Percentiles rank a stretch among this genome's conserved stretches.
phyloP scores from a whole-genome alignment of 495 filamentous ascomycete species.

The Hypoxylon trugodes region DNA sequence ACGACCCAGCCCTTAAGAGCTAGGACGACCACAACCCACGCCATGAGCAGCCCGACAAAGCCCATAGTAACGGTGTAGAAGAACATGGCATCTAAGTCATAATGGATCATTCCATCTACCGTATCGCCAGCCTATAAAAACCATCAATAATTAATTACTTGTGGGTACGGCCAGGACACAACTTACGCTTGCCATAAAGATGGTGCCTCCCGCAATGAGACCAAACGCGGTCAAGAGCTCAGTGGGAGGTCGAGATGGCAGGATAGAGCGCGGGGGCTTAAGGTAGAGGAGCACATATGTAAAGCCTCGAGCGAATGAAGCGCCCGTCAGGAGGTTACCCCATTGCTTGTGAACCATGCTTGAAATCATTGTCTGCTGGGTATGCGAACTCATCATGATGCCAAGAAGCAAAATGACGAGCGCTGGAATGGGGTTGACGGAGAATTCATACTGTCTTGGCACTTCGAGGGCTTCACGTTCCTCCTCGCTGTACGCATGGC shows the following conservation, averaged over 20 bases:
- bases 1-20: constrained; percentile 92
- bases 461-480: constrained; percentile 60
- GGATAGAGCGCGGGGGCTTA: constrained; percentile 80
- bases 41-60: constrained; percentile 83
- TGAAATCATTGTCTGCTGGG: constrained; percentile 83
- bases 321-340: constrained; percentile 86
- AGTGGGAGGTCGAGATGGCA: constrained; percentile 90
- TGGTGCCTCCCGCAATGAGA: constrained; percentile 82
- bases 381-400: constrained; percentile 94
- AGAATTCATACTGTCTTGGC: constrained; percentile 74
- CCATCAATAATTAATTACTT: constrained; percentile 23
- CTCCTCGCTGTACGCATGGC: constrained; percentile 48
- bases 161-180: not conserved
- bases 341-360: constrained; percentile 95
- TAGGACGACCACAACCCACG: constrained; percentile 78
- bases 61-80: constrained; percentile 91
- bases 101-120: constrained; percentile 76
- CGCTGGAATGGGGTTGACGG: constrained; percentile 89
- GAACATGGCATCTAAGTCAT: constrained; percentile 85
- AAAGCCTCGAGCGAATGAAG: constrained; percentile 76
- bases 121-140: constrained; percentile 68
- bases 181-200: constrained; percentile 93
- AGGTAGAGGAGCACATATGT: constrained; percentile 85
- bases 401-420: constrained; percentile 87
- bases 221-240: constrained; percentile 89